Percentiles rank a stretch among this genome's conserved stretches.
Evolutionary conservation across 805 yeast genomes (phyloP).

Genomic region (Candida insectorum): DNA sequence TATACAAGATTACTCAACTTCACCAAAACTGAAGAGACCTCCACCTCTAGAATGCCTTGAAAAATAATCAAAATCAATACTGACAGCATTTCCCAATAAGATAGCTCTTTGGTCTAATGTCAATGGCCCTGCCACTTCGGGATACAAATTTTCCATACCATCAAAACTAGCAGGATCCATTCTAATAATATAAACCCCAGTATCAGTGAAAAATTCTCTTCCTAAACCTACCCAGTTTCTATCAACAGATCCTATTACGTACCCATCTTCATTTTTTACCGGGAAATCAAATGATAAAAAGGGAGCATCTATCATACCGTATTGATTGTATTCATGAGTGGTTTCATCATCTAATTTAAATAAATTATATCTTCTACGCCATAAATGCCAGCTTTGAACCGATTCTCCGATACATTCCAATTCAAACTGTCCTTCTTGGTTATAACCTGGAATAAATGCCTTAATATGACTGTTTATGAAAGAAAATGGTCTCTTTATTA

Average conservation of each 20-base stretch:
- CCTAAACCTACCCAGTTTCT: slow-evolving; percentile 96
- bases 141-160: slow-evolving; percentile 53
- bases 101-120: slow-evolving; percentile 83
- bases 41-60: slow-evolving; percentile 78
- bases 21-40: slow-evolving; percentile 40
- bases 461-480: slow-evolving; percentile 86
- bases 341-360: slow-evolving; percentile 49
- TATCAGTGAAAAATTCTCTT: slow-evolving; percentile 88
- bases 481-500: slow-evolving; percentile 79
- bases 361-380: slow-evolving; percentile 86
- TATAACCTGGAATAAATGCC: slow-evolving; percentile 57
- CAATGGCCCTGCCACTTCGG: slow-evolving; percentile 50
- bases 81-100: slow-evolving; percentile 80
- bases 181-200: slow-evolving; percentile 85
- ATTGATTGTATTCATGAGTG: slow-evolving; percentile 60
- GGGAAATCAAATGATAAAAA: slow-evolving; percentile 86
- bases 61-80: slow-evolving; percentile 94
- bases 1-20: slow-evolving; percentile 10
- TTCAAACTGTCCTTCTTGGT: slow-evolving; percentile 29
- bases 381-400: slow-evolving; percentile 90
- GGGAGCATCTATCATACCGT: slow-evolving; percentile 84
- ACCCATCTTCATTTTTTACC: slow-evolving; percentile 54
- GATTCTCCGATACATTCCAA: slow-evolving; percentile 72
- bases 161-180: slow-evolving; percentile 73
- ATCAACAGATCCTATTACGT: slow-evolving; percentile 72